Percentiles rank a stretch among this genome's conserved stretches.
Conservation (phyloP, 2,329 filamentous ascomycete genomes). For the Penicillium nordicum region DNA sequence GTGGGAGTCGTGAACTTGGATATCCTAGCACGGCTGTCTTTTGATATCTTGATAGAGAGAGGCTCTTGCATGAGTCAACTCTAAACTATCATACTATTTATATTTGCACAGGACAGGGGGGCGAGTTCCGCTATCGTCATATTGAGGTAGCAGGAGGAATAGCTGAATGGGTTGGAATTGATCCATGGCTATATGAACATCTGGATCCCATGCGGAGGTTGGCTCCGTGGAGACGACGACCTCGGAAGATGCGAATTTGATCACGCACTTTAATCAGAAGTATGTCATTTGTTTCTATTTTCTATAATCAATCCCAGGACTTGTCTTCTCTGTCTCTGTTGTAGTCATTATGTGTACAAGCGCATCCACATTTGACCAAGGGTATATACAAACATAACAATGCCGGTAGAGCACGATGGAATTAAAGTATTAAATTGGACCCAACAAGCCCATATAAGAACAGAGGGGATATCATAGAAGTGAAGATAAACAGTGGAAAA, state of each 20-base stretch:
- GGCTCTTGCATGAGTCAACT: neutral
- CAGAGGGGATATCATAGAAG: constrained; percentile 46
- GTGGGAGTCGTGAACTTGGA: neutral
- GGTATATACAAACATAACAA: constrained; percentile 16
- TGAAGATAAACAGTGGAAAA: constrained; percentile 24
- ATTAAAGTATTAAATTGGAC: constrained; percentile 35
- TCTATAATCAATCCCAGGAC: neutral
- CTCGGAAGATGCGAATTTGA: neutral
- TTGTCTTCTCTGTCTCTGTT: constrained; percentile 7
- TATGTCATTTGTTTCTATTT: constrained; percentile 16
- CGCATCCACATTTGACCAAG: constrained; percentile 15
- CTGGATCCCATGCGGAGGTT: constrained; percentile 4
- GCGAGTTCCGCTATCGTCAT: constrained; percentile 11
- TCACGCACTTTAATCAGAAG: constrained; percentile 1
- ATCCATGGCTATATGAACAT: constrained; percentile 5
- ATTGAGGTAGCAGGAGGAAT: constrained; percentile 6
- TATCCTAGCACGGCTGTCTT: neutral
- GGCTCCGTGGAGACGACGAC: constrained; percentile 2
- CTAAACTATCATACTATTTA: neutral
- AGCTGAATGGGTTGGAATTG: constrained; percentile 2
- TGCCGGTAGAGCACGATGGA: constrained; percentile 19
- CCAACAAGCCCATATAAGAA: constrained; percentile 34
- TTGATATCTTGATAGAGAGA: neutral
- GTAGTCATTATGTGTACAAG: constrained; percentile 14
- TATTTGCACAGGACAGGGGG: neutral